phyloP scores from a whole-genome alignment of 306 rosid species.

The Citrullus mucosospermus region DNA sequence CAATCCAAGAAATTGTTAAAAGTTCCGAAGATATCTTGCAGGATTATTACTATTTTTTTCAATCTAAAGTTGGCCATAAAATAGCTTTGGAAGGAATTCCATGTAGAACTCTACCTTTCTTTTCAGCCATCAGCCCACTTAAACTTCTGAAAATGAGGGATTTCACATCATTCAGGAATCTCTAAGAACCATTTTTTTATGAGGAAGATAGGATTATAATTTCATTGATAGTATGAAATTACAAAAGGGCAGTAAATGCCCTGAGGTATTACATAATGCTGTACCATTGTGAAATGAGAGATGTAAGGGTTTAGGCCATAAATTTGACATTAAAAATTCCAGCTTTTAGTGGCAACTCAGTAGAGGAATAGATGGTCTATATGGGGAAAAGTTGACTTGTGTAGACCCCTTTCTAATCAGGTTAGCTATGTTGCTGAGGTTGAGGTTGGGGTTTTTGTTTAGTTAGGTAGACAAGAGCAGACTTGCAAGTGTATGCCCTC shows the following conservation, averaged over 20 bases:
- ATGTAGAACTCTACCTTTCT: background rate
- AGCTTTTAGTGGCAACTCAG: background rate
- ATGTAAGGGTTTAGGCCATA: too few species aligned
- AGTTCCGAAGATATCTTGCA: background rate
- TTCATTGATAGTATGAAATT: too few species aligned
- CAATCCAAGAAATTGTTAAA: background rate
- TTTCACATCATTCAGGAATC: background rate
- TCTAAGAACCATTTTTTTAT: background rate
- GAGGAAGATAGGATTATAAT: too few species aligned
- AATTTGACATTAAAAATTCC: background rate
- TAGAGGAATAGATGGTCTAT: background rate
- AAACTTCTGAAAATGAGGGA: background rate
- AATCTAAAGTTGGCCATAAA: background rate
- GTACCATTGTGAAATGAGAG: too few species aligned
- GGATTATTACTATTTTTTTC: background rate
- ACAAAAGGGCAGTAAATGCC: too few species aligned
- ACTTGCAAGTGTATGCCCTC: background rate
- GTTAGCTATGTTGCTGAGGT: background rate
- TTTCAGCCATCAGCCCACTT: background rate
- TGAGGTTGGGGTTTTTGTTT: background rate
- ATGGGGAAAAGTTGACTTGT: background rate
- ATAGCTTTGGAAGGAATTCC: background rate
- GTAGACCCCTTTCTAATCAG: background rate
- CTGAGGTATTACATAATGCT: too few species aligned
- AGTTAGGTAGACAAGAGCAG: background rate